A percentile compares a stretch with the other conserved stretches of the same genome.
phyloP scores from a whole-genome alignment of 2,329 filamentous ascomycete genomes.

The Hypoxylon sp. region DNA sequence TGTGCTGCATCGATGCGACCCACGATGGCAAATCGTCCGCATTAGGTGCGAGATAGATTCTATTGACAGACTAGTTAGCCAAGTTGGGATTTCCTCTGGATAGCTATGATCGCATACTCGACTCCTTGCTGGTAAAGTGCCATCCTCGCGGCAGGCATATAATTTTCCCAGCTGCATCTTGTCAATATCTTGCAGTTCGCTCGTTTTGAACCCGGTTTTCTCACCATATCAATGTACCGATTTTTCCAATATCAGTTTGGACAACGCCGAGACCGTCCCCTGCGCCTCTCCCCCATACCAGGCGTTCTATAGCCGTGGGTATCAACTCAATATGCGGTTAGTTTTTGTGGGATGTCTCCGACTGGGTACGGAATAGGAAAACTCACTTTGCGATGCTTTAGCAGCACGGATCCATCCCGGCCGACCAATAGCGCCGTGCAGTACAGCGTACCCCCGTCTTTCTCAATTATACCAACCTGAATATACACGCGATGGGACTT shows the following conservation, averaged over 20 bases:
- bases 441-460: constrained; percentile 56
- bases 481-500: constrained; percentile 52
- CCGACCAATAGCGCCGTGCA: constrained; percentile 55
- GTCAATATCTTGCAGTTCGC: constrained; percentile 12
- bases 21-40: constrained; percentile 52
- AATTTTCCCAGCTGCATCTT: constrained; percentile 55
- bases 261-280: constrained; percentile 56
- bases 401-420: constrained; percentile 52
- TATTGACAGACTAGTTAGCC: constrained; percentile 24
- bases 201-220: constrained; percentile 2
- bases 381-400: constrained; percentile 55
- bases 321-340: constrained; percentile 49
- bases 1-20: constrained; percentile 58
- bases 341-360: constrained; percentile 11
- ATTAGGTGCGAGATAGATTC: constrained; percentile 51
- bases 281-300: constrained; percentile 60
- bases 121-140: constrained; percentile 57
- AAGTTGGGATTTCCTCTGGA: background rate
- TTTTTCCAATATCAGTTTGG: constrained; percentile 55
- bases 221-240: constrained; percentile 57
- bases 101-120: constrained; percentile 48
- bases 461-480: constrained; percentile 56
- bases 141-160: constrained; percentile 58
- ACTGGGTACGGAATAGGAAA: background rate
- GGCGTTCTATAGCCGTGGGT: constrained; percentile 55